Conservation (phyloP, 2,329 filamentous ascomycete species). For the Cytospora piceicola region DNA sequence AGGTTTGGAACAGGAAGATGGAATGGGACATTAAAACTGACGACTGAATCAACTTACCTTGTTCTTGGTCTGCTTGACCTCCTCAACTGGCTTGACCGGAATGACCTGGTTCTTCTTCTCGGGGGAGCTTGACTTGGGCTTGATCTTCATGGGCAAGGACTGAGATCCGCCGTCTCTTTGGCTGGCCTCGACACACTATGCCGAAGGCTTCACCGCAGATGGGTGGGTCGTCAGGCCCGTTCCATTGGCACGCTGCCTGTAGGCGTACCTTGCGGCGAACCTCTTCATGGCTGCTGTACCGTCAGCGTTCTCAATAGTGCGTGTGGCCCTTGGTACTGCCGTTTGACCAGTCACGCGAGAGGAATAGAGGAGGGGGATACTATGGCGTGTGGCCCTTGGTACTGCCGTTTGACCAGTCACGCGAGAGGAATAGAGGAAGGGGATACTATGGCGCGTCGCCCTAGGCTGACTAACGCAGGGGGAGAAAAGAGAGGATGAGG, state of each 20-base stretch:
- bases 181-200: conserved; percentile 8
- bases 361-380: not conserved
- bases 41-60: not conserved
- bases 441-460: not conserved
- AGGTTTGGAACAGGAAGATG: not conserved
- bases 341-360: conserved; percentile 8
- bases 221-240: conserved; percentile 10
- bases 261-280: not conserved
- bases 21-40: not conserved
- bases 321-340: conserved; percentile 11
- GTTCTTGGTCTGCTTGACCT: not conserved
- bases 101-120: conserved; percentile 18
- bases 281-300: not conserved
- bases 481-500: not conserved
- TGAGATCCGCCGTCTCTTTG: not conserved
- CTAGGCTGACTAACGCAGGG: not conserved
- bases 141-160: not conserved
- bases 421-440: conserved; percentile 2
- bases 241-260: not conserved
- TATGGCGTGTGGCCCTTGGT: not conserved
- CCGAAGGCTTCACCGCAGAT: not conserved
- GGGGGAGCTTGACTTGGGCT: conserved; percentile 6
- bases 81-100: not conserved
- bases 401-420: conserved; percentile 14
- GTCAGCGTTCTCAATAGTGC: not conserved